phyloP scores from a whole-genome alignment of 345 rosid genomes.

The Draba incana region DNA sequence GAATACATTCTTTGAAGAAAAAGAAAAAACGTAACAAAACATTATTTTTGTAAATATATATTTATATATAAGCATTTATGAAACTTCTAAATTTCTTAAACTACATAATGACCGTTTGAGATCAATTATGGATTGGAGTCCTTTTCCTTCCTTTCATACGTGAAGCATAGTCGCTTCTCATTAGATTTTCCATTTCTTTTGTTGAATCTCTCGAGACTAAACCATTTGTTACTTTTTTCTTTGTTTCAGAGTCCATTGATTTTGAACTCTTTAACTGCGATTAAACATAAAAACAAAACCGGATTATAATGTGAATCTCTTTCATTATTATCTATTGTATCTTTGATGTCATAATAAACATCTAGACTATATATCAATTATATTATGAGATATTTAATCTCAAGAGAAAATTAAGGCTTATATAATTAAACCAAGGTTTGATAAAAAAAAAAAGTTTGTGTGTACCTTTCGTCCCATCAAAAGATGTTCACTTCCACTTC shows the following conservation, averaged over 20 bases:
- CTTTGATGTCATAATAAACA: neutral
- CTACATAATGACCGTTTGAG: conserved; percentile 7
- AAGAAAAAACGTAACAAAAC: neutral
- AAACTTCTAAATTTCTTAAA: conserved; percentile 16
- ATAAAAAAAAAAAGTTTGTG: neutral
- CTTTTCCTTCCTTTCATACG: conserved; percentile 44
- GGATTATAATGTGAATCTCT: neutral
- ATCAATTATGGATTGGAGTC: conserved; percentile 42
- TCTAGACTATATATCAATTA: neutral
- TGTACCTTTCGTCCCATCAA: conserved; percentile 41
- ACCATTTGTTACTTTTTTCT: conserved; percentile 26
- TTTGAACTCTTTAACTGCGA: conserved; percentile 22
- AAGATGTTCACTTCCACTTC: conserved; percentile 24
- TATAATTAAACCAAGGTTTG: neutral
- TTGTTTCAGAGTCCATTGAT: neutral
- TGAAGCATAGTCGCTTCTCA: conserved; percentile 38
- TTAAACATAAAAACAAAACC: neutral
- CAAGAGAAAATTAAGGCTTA: neutral
- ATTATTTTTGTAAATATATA: conserved; percentile 9
- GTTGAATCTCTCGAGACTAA: conserved; percentile 3
- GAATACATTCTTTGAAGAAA: conserved; percentile 19
- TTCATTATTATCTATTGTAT: neutral
- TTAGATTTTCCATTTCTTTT: conserved; percentile 35
- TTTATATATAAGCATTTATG: conserved; percentile 8
- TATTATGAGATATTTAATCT: neutral